A percentile compares a stretch with the other conserved stretches of the same genome.
Evolutionary conservation across 1,284 basidiomycete species (phyloP).

Genomic region (Cryptococcus wingfieldii): DNA sequence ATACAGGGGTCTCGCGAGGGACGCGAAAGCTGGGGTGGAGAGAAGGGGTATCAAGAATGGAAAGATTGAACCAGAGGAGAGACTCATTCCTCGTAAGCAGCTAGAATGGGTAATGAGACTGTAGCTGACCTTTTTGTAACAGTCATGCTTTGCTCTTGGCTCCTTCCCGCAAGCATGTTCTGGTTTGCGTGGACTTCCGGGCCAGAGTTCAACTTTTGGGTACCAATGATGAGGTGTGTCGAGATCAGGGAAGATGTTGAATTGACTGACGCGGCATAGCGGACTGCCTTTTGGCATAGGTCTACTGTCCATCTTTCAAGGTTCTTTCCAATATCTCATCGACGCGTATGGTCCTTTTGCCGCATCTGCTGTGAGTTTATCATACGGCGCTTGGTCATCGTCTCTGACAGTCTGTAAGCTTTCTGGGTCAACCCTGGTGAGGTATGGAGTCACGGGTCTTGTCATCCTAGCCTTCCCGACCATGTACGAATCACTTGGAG

Average conservation of each 20-base stretch:
- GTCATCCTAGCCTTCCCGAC: conserved; percentile 25
- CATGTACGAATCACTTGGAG: conserved; percentile 22
- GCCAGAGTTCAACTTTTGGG: conserved; percentile 17
- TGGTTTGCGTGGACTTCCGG: conserved; percentile 33
- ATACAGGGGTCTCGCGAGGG: conserved; percentile 15
- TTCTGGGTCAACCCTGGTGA: conserved; percentile 20
- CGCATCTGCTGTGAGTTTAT: conserved; percentile 24
- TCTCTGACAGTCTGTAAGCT: conserved; percentile 9
- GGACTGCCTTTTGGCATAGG: conserved; percentile 26
- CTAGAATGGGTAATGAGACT: neutral
- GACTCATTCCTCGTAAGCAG: conserved; percentile 25
- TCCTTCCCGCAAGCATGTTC: conserved; percentile 25
- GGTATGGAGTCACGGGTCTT: conserved; percentile 21
- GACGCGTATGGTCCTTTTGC: conserved; percentile 31
- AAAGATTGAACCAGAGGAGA: conserved; percentile 28
- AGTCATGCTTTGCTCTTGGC: conserved; percentile 20
- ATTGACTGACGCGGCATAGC: conserved; percentile 1
- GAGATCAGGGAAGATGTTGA: neutral
- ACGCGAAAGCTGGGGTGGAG: conserved; percentile 18
- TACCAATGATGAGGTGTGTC: conserved; percentile 24
- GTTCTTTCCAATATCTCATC: conserved; percentile 25
- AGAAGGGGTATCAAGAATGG: conserved; percentile 21
- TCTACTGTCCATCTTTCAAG: conserved; percentile 27
- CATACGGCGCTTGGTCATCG: neutral
- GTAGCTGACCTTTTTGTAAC: neutral